These are phyloP conservation scores for Fragosphaeria purpurea DNA, from an alignment of 2,329 filamentous ascomycete genomes.

Conservation along the genomic window DNA sequence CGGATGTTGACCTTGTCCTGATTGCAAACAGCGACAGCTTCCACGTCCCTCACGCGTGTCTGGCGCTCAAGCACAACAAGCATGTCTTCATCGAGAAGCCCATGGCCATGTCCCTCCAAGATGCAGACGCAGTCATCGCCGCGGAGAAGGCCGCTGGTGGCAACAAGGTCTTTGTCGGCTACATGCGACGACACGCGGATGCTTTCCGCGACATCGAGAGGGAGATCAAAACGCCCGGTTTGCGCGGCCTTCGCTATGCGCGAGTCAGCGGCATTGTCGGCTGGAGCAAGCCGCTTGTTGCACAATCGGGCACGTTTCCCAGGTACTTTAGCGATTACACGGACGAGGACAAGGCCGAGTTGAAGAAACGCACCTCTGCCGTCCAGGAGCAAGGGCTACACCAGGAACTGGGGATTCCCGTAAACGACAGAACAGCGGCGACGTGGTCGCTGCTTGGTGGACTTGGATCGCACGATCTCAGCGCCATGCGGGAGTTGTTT, in stretches of 20 bases:
- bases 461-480: too few species aligned
- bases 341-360: neutral
- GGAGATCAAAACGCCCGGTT: slow-evolving; percentile 18
- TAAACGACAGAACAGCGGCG: too few species aligned
- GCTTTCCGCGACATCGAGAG: slow-evolving; percentile 33
- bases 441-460: too few species aligned
- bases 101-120: slow-evolving; percentile 37
- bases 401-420: too few species aligned
- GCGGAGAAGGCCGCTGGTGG: slow-evolving; percentile 36
- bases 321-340: slow-evolving; percentile 28
- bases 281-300: slow-evolving; percentile 22
- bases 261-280: slow-evolving; percentile 39
- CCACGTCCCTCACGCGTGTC: slow-evolving; percentile 39
- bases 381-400: too few species aligned
- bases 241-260: slow-evolving; percentile 28
- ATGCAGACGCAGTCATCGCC: slow-evolving; percentile 34
- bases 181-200: slow-evolving; percentile 51
- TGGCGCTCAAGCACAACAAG: slow-evolving; percentile 44
- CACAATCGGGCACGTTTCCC: slow-evolving; percentile 30
- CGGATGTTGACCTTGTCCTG: slow-evolving; percentile 42
- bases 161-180: slow-evolving; percentile 45
- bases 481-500: too few species aligned
- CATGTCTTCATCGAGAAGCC: slow-evolving; percentile 52
- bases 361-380: neutral
- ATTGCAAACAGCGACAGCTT: slow-evolving; percentile 42